Base-by-base conservation (phyloP, 306 rosid species). In the Amphicarpaea edgeworthii region DNA sequence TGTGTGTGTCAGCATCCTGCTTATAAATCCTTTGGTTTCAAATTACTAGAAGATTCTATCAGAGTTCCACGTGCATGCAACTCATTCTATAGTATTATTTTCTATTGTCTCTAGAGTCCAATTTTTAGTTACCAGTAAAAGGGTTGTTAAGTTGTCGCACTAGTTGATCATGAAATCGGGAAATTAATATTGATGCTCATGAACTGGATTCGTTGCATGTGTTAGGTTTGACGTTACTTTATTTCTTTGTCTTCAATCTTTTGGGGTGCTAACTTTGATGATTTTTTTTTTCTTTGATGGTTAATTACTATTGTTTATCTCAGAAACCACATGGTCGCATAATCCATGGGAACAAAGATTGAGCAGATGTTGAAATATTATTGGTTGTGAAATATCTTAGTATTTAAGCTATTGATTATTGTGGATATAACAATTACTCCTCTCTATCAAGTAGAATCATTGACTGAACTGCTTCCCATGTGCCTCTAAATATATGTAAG, bases 11-110 rank as follows among this genome's bases (percentile, higher is more conserved):
- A 21, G 32, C 61, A 23, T 23, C 34, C 5, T 23, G 6, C 12
- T 3, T 8, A 7, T 9, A 40, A 8, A 51, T 17, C 17, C 38
- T 17, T 34, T 53, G 6, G 23, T 55, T 40, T 8, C 66, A 72
- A 55, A 46, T 32, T 4, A 75, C 61, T 19, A 32, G 46, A 32
- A 20, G 61, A 67, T 55, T 67, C 50, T 55, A n/a, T 54, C 34
- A 66, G 49, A 54, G 69, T 55, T 68, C 8, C 81, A 77, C 75
- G 68, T 77, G 81, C 75, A 55, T 67, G 68, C 60, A 67, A 54
- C 19, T 12, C 49, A 26, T 28, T 42, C 40, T 16, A 46, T 15
- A n/a, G n/a, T n/a, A n/a, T n/a, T n/a, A 63, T 63, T 76, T 16
- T 50, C 66, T 53, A 12, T 51, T 65, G 41, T 7, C 2, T 37